Evolutionary conservation across 2,329 filamentous ascomycete species (phyloP), one percentile per base, ranked within the genome.

Genomic region (Ceratocystis huliohia): DNA sequence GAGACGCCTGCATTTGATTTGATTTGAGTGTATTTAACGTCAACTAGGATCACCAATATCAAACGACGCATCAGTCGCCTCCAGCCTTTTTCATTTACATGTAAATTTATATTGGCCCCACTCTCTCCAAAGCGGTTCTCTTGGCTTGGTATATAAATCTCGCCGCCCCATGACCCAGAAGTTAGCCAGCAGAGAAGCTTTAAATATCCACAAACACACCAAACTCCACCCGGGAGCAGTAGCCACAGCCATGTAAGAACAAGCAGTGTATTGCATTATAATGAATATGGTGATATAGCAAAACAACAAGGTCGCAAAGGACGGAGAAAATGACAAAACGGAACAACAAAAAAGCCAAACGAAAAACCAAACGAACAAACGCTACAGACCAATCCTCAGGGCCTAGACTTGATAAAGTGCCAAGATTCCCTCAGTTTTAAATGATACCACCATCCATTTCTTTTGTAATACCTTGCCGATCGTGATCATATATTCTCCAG

Each of bases 381-480:
- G 65, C 65, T 44, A 57, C 30, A 63, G 61, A 66, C 65, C 65
- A 59, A 66, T 63, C 59, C 65, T 46, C 45, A 46, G 57, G 61
- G 56, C 64, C 64, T 62, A 30, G 64, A 65, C 64, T 65, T 61
- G 20, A 65, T 65, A 65, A 46, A 61, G 64, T 65, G 28, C 63
- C 63, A 53, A 25, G 30, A 41, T 45, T 63, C 46, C 50, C 50
- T 64, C 48, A 53, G 46, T 64, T 50, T 64, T 33, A 64, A 41
- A 64, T 64, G 30, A 41, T 56, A 10, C n/a, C 63, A 53, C 63
- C 63, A 44, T 53, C 63, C 46, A 53, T 64, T 25, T 65, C 46
- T 65, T 65, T 33, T 65, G 44, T 65, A 48, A 64, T 53, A 56
- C 44, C 44, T 48, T 61, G 45, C 44, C 44, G 56, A 45, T 41